These are phyloP conservation scores for Arabidopsis arenosa DNA, from an alignment of 345 rosid genomes.

Conservation along the genomic window DNA sequence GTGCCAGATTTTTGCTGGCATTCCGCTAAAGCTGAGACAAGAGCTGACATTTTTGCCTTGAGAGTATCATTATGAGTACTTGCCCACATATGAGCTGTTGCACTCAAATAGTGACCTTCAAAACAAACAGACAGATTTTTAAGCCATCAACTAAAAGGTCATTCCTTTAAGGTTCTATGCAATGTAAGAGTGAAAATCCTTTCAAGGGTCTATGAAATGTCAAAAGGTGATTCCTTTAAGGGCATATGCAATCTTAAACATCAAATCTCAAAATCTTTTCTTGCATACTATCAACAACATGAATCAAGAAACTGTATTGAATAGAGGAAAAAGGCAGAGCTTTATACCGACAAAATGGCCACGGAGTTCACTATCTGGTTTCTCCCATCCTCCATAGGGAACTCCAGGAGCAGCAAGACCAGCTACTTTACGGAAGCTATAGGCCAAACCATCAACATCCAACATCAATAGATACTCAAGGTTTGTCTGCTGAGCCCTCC, in stretches of 20 bases:
- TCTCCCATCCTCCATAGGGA: conserved; percentile 94
- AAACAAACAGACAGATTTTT: conserved; percentile 19
- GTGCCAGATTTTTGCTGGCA: conserved; percentile 80
- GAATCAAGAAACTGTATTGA: conserved; percentile 14
- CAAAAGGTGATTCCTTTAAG: conserved; percentile 12
- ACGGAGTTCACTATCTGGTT: conserved; percentile 66
- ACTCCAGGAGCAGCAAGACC: conserved; percentile 70
- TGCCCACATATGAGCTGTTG: conserved; percentile 93
- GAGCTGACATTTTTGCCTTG: conserved; percentile 69
- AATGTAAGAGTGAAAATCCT: neutral
- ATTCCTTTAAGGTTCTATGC: conserved; percentile 4
- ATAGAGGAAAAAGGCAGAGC: neutral
- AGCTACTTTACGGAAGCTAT: conserved; percentile 86
- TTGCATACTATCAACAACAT: conserved; percentile 20
- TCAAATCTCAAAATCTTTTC: conserved; percentile 2
- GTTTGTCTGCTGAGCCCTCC: conserved; percentile 88
- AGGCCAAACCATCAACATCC: conserved; percentile 76
- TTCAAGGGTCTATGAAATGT: neutral
- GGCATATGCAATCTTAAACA: neutral
- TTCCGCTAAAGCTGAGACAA: conserved; percentile 66
- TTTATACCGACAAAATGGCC: conserved; percentile 91
- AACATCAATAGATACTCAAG: conserved; percentile 82
- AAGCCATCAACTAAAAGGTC: neutral
- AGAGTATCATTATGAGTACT: conserved; percentile 77
- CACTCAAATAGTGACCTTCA: conserved; percentile 96